These are phyloP conservation scores for Trametes punicea DNA, from an alignment of 768 basidiomycete genomes.

Conservation along the genomic window DNA sequence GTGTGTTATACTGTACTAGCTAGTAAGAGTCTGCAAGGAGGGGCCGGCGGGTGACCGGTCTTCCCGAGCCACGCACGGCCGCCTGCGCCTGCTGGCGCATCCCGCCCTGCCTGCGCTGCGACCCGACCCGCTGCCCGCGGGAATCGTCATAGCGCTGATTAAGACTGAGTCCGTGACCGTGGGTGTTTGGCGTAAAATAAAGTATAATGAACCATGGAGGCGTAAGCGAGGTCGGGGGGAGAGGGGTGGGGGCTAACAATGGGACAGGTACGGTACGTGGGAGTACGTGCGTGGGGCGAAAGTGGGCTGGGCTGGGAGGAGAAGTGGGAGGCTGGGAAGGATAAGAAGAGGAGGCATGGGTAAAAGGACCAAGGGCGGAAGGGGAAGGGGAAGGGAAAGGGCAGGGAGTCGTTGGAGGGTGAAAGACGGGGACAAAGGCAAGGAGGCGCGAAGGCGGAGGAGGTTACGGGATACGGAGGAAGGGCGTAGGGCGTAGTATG, in stretches of 20 bases:
- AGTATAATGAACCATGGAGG: constrained; percentile 14
- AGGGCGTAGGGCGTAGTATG: neutral
- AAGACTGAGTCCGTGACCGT: constrained; percentile 2
- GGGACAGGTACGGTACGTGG: neutral
- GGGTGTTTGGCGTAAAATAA: constrained; percentile 14
- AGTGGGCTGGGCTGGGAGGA: neutral
- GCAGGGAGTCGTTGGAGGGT: neutral
- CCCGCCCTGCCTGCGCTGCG: neutral
- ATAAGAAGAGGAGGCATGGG: neutral
- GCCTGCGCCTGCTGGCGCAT: neutral
- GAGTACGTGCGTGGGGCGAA: neutral
- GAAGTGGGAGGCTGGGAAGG: neutral
- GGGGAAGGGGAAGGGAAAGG: neutral
- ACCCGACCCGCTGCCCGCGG: too few species aligned
- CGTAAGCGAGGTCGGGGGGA: neutral
- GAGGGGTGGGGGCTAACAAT: neutral
- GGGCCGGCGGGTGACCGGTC: neutral
- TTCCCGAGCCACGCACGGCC: neutral
- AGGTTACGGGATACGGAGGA: too few species aligned
- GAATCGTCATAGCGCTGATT: constrained; percentile 9
- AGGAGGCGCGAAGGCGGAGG: too few species aligned
- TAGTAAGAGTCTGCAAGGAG: too few species aligned
- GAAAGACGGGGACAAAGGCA: neutral
- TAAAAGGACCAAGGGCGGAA: neutral
- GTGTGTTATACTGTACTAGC: too few species aligned